Evolutionary conservation across 1,139 yeast species (phyloP), one percentile per base, ranked within the genome.

Genomic region (Debaryomyces coudertii): DNA sequence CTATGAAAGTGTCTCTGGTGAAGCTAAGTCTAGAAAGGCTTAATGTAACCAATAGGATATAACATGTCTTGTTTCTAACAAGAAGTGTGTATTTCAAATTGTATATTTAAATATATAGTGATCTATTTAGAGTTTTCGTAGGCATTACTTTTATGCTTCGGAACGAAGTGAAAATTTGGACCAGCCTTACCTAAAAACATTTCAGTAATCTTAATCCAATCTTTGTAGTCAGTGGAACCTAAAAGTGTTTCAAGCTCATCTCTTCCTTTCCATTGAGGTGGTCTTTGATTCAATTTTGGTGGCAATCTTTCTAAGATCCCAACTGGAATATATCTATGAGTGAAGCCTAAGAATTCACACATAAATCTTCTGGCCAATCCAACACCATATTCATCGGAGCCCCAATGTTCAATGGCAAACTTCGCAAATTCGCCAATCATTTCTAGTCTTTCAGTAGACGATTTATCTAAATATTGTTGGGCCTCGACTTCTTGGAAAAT

Each of bases 151-250:
- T 92, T 93, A 66, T 93, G 99, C 68, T 93, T 93, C 43, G 99
- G 99, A 47, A 80, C 78, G 63, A 90, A 93, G 44, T 79, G 81
- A 69, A 95, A 93, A 37, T 71, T 76, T 4, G 82, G 86, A 44
- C 85, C 82, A 1, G 86, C 87, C 49, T 89, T 89, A 18, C 99
- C 99, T 55, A 93, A 77, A 61, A 92, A 92, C 95, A 90, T 82
- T 65, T 95, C 99, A n/a, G 96, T 82, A 53, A 95, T 82, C 66
- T 92, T 93, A 64, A 93, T 88, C 99, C 99, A 93, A 66, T 93
- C 99, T 58, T 76, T 79, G 69, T 86, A 90, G 66, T 92, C 95
- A 4, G 83, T 71, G 37, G 95, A 85, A 0, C 95, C 97, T 54
- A 93, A 73, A 56, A 90, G 73, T 0, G 97, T 90, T 67, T 93